phyloP scores from a whole-genome alignment of 345 rosid genomes.

The Eucalyptus erythrocorys region DNA sequence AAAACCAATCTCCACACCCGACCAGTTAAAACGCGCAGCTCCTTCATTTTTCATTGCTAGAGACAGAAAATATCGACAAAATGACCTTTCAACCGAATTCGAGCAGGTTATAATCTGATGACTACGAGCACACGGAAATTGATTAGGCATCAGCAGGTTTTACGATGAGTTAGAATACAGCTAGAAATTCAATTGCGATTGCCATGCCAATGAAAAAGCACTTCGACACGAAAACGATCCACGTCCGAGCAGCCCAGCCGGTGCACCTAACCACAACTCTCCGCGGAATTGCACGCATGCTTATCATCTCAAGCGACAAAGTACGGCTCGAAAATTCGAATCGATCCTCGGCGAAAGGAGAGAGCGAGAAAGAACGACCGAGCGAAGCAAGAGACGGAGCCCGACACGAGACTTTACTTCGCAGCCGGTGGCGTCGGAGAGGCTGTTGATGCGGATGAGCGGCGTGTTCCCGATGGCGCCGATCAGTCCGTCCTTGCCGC shows the following conservation, averaged over 20 bases:
- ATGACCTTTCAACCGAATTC: neutral
- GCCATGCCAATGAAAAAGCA: neutral
- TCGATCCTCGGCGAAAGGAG: neutral
- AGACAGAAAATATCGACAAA: neutral
- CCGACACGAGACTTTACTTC: constrained; percentile 28
- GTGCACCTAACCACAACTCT: neutral
- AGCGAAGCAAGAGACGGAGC: neutral
- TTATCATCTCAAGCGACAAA: neutral
- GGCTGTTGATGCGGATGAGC: constrained; percentile 81
- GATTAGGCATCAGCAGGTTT: neutral
- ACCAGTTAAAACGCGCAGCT: neutral
- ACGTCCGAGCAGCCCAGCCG: neutral
- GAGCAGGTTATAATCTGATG: neutral
- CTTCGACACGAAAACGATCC: neutral
- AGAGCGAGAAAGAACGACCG: neutral
- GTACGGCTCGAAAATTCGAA: neutral
- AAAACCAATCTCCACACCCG: neutral
- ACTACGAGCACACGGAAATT: neutral
- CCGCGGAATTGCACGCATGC: neutral
- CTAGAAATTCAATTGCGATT: neutral
- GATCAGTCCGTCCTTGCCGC: constrained; percentile 34
- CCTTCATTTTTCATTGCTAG: neutral
- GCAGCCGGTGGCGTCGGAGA: constrained; percentile 90
- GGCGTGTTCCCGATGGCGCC: constrained; percentile 83
- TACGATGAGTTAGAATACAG: neutral